phyloP scores from a whole-genome alignment of 2,329 filamentous ascomycete species.

The Fusarium torreyae region DNA sequence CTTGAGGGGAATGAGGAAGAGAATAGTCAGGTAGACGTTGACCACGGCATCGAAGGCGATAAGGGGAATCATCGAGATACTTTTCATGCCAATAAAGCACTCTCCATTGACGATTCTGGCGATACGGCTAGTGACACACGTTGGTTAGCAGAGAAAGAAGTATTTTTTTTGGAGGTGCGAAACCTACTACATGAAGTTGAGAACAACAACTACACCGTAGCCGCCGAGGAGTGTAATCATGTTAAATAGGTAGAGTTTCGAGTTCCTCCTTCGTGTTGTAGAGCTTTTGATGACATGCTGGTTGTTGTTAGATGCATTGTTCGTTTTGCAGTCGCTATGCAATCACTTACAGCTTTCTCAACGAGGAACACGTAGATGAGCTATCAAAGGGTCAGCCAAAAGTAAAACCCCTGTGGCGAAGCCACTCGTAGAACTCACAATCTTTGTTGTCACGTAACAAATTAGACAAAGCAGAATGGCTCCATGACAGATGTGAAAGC shows the following conservation, averaged over 20 bases:
- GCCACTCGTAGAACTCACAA: constrained; percentile 47
- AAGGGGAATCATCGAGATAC: constrained; percentile 71
- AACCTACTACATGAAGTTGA: constrained; percentile 75
- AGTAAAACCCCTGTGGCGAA: not conserved
- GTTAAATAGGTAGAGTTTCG: constrained; percentile 74
- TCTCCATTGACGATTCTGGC: constrained; percentile 67
- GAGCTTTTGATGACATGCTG: constrained; percentile 72
- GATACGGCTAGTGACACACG: constrained; percentile 63
- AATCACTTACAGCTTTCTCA: constrained; percentile 69
- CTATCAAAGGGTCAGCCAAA: constrained; percentile 43
- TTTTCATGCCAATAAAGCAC: constrained; percentile 75
- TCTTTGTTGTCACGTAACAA: constrained; percentile 76
- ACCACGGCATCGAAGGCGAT: constrained; percentile 73
- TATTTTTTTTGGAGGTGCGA: not conserved
- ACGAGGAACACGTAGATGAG: constrained; percentile 77
- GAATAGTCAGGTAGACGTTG: constrained; percentile 73
- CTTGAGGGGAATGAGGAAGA: constrained; percentile 74
- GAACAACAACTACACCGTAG: constrained; percentile 64
- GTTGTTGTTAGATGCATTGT: not conserved
- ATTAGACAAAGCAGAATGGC: constrained; percentile 73
- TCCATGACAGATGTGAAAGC: constrained; percentile 66
- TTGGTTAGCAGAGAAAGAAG: constrained; percentile 5
- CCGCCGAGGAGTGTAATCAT: constrained; percentile 68
- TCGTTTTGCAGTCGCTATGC: too few species aligned
- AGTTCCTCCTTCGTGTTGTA: constrained; percentile 66